Evolutionary conservation across 371 early-diverging fungal species (phyloP).

Genomic region (Zychaea mexicana): DNA sequence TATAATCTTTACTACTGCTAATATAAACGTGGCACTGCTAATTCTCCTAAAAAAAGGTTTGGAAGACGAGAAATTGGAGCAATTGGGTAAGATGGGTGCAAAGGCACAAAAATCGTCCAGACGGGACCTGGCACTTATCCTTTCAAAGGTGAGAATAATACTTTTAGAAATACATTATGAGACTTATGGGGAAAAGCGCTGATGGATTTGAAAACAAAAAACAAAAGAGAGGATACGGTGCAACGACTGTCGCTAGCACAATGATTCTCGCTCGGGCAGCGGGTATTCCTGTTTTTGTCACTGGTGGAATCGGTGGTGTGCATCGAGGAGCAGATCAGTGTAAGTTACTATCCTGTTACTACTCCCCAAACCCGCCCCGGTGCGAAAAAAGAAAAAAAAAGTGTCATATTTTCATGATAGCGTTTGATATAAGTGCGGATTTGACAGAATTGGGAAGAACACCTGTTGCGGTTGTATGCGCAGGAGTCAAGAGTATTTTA

Average conservation of each 20-base stretch:
- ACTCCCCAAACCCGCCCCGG: not conserved
- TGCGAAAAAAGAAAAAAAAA: not conserved
- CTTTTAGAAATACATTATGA: not conserved
- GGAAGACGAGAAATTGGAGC: slow-evolving; percentile 55
- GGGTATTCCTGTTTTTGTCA: slow-evolving; percentile 90
- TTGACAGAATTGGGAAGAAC: slow-evolving; percentile 90
- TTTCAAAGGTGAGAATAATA: slow-evolving; percentile 67
- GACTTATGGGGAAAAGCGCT: too few species aligned
- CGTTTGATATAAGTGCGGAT: slow-evolving; percentile 92
- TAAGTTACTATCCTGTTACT: not conserved
- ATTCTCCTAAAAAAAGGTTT: slow-evolving; percentile 27
- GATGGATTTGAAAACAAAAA: not conserved
- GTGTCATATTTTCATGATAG: slow-evolving; percentile 18
- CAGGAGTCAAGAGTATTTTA: slow-evolving; percentile 92
- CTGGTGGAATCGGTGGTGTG: slow-evolving; percentile 97
- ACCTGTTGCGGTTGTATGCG: slow-evolving; percentile 91
- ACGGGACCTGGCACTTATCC: slow-evolving; percentile 79
- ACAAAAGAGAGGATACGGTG: slow-evolving; percentile 63
- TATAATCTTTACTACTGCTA: not conserved
- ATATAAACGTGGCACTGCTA: not conserved
- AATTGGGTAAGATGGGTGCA: slow-evolving; percentile 63
- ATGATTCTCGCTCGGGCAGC: slow-evolving; percentile 84
- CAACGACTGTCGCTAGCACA: slow-evolving; percentile 92
- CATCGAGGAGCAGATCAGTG: slow-evolving; percentile 84
- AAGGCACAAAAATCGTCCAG: slow-evolving; percentile 80